Evolutionary conservation across 805 yeast genomes (phyloP), one percentile per base, ranked within the genome.

Genomic region (Yarrowia bubula): DNA sequence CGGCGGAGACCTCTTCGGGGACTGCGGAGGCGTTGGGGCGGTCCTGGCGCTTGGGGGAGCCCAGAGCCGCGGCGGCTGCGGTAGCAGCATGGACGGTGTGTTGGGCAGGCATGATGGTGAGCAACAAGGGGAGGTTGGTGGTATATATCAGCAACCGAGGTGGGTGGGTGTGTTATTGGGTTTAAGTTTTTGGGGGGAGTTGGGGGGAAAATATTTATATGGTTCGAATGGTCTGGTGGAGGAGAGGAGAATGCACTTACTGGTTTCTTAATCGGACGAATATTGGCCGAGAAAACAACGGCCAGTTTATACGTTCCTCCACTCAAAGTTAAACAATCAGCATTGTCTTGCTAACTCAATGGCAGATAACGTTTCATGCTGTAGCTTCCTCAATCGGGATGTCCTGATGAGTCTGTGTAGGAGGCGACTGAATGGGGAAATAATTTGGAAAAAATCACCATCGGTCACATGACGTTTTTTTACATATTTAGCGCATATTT

Each of bases 301-400:
- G 1, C 13, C 22, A 38, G n/a, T 2, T 13, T 1, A 2, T 8
- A 9, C 43, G 9, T 33, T 14, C 42, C 58, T 22, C 43, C 58
- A 37, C 58, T 37, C 58, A 37, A 51, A 51, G 43, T 51, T 37
- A 51, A 37, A 51, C 58, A 51, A 51, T 51, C 33, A 22, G 18
- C 43, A 51, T 51, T 51, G 58, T 51, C 58, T 51, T 51, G 58
- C 58, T 51, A 51, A 51, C 58, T 51, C 58, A 51, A 51, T 51
- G 58, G 58, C 58, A 8, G 35, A 14, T 51, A 18, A 33, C 8
- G 43, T 38, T 28, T n/a, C 5, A 3, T 6, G 22, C 35, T 51
- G 33, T 10, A 37, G n/a, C 43, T 51, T 37, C 58, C 43, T 4
- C 35, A 17, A 31, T n/a, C 38, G 38, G 51, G 28, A 22, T 22